A percentile compares a stretch with the other conserved stretches of the same genome.
phyloP scores from a whole-genome alignment of 2,329 filamentous ascomycete species.

The Botrytis porri region DNA sequence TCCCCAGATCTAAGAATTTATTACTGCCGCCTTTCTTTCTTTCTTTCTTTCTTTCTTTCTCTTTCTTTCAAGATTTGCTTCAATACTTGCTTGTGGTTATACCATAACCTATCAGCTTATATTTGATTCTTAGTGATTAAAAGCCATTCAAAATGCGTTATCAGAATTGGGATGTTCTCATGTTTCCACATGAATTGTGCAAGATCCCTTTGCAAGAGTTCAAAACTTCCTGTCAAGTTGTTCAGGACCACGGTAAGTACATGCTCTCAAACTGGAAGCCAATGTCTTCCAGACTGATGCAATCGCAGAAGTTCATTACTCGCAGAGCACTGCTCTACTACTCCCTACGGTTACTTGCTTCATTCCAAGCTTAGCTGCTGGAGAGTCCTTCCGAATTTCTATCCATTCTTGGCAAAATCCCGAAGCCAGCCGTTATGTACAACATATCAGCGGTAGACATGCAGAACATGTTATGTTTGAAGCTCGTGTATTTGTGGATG shows the following conservation, averaged over 20 bases:
- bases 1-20: slow-evolving; percentile 2
- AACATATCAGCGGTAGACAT: slow-evolving; percentile 51
- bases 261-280: neutral
- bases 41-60: slow-evolving; percentile 7
- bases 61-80: slow-evolving; percentile 18
- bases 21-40: slow-evolving; percentile 1
- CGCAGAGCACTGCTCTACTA: slow-evolving; percentile 13
- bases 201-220: slow-evolving; percentile 78
- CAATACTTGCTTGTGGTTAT: slow-evolving; percentile 16
- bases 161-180: slow-evolving; percentile 80
- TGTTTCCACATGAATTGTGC: slow-evolving; percentile 65
- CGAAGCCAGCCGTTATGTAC: slow-evolving; percentile 55
- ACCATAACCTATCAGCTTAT: slow-evolving; percentile 6
- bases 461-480: slow-evolving; percentile 60
- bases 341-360: slow-evolving; percentile 71
- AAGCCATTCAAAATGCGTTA: slow-evolving; percentile 62
- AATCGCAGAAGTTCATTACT: neutral
- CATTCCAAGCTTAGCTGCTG: slow-evolving; percentile 59
- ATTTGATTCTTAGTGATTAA: slow-evolving; percentile 8
- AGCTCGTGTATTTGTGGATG: slow-evolving; percentile 67
- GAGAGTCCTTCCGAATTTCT: slow-evolving; percentile 65
- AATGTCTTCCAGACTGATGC: neutral
- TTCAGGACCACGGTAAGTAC: slow-evolving; percentile 46
- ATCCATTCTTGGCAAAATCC: slow-evolving; percentile 71
- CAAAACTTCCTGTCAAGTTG: slow-evolving; percentile 71